phyloP scores from a whole-genome alignment of 2,329 filamentous ascomycete species.

The Beauveria bassiana region DNA sequence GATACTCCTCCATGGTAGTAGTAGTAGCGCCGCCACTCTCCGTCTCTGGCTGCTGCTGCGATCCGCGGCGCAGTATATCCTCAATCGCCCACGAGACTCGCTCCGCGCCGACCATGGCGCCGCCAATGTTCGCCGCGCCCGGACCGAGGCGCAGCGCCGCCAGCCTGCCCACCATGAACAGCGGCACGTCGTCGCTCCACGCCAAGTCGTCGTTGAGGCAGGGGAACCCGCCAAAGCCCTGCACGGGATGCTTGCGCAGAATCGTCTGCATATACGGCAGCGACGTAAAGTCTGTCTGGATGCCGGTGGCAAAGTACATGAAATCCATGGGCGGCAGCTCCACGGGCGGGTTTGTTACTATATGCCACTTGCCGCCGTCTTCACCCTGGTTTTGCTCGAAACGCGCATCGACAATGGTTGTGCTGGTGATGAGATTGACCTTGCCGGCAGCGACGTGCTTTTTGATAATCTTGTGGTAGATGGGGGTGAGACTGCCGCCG shows the following conservation, averaged over 20 bases:
- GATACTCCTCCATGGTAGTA: slow-evolving; percentile 1
- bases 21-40: slow-evolving; percentile 2
- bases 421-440: slow-evolving; percentile 50
- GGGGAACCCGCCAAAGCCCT: slow-evolving; percentile 57
- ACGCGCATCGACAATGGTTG: slow-evolving; percentile 41
- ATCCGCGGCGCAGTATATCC: slow-evolving; percentile 33
- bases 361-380: slow-evolving; percentile 25
- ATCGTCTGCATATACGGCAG: slow-evolving; percentile 57
- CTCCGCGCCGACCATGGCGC: slow-evolving; percentile 65
- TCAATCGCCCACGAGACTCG: slow-evolving; percentile 64
- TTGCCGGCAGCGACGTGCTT: slow-evolving; percentile 44
- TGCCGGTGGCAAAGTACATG: slow-evolving; percentile 70
- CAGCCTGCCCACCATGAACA: slow-evolving; percentile 63
- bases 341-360: slow-evolving; percentile 44
- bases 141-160: slow-evolving; percentile 63
- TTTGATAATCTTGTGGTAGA: slow-evolving; percentile 59
- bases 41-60: slow-evolving; percentile 5
- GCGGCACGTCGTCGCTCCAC: slow-evolving; percentile 65
- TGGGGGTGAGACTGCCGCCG: slow-evolving; percentile 69
- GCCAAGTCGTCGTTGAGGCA: slow-evolving; percentile 69
- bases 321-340: slow-evolving; percentile 54
- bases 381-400: slow-evolving; percentile 38
- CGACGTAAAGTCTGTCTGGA: slow-evolving; percentile 52
- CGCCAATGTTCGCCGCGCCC: slow-evolving; percentile 65
- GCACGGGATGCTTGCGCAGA: slow-evolving; percentile 50